Conservation (phyloP, 2,329 filamentous ascomycete genomes). For the Fusarium udum region DNA sequence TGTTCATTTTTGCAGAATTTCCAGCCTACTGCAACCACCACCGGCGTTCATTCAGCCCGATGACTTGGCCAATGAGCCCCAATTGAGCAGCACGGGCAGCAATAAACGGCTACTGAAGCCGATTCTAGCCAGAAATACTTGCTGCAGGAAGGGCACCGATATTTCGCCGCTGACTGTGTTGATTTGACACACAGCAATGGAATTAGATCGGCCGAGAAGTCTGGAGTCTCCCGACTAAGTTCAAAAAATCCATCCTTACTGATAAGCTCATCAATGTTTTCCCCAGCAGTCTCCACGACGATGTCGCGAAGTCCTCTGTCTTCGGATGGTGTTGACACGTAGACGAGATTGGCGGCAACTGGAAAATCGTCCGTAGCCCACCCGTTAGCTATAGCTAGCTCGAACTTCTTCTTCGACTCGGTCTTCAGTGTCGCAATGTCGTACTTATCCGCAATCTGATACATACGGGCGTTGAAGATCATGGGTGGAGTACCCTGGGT, state of each 20-base stretch:
- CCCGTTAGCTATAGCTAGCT: not conserved
- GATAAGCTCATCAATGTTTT: not conserved
- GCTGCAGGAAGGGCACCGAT: too few species aligned
- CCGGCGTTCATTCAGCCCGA: too few species aligned
- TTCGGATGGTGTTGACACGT: not conserved
- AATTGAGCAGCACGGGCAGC: too few species aligned
- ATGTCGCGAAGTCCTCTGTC: not conserved
- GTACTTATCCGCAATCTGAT: not conserved
- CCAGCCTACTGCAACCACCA: too few species aligned
- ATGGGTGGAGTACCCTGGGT: rapidly evolving
- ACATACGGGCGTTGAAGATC: not conserved
- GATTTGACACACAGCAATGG: too few species aligned
- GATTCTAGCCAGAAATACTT: too few species aligned
- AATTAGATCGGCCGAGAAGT: not conserved
- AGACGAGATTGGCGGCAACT: not conserved
- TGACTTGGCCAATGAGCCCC: too few species aligned
- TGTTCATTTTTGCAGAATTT: too few species aligned
- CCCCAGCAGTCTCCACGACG: not conserved
- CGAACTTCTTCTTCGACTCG: not conserved
- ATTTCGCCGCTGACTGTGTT: too few species aligned
- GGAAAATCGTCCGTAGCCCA: not conserved
- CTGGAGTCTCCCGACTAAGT: not conserved
- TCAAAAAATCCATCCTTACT: not conserved
- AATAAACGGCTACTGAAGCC: too few species aligned
- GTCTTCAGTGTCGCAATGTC: not conserved